Evolutionary conservation across 208 protist genomes (phyloP).

Genomic region (Porcisia hertigi): DNA sequence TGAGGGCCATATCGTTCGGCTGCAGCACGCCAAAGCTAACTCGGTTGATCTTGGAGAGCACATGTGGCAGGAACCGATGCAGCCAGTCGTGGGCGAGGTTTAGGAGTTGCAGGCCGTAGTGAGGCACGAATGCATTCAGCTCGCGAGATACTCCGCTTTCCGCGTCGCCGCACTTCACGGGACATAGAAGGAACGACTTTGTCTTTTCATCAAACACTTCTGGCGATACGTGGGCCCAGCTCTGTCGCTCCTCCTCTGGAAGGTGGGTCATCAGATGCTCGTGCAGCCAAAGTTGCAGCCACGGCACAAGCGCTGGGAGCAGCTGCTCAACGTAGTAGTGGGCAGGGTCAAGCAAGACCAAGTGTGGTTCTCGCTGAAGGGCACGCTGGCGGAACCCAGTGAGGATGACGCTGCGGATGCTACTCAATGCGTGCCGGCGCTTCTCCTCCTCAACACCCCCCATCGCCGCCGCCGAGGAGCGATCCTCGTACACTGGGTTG

Average conservation of each 20-base stretch:
- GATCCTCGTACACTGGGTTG: background rate
- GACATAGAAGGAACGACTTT: constrained; percentile 32
- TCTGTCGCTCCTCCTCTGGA: constrained; percentile 21
- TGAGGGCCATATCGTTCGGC: constrained; percentile 62
- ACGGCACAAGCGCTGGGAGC: constrained; percentile 85
- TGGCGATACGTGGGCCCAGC: constrained; percentile 9
- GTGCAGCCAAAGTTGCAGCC: constrained; percentile 90
- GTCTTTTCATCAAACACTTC: constrained; percentile 33
- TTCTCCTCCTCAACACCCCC: constrained; percentile 4
- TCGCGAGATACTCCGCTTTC: constrained; percentile 22
- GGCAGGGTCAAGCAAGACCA: constrained; percentile 86
- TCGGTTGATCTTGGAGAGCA: constrained; percentile 93
- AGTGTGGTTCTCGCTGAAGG: constrained; percentile 89
- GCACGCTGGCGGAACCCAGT: constrained; percentile 63
- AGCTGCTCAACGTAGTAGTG: constrained; percentile 86
- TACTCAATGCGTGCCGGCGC: constrained; percentile 19
- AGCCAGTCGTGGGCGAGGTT: constrained; percentile 92
- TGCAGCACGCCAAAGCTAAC: constrained; percentile 93
- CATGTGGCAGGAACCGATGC: constrained; percentile 89
- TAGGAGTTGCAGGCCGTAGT: constrained; percentile 78
- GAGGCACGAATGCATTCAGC: constrained; percentile 40
- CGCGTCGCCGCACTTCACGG: constrained; percentile 20
- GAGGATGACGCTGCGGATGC: constrained; percentile 50
- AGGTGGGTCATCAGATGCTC: constrained; percentile 33
- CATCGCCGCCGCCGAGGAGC: background rate